These are phyloP conservation scores for Kodamaea ohmeri DNA, from an alignment of 1,139 yeast genomes.

Conservation along the genomic window DNA sequence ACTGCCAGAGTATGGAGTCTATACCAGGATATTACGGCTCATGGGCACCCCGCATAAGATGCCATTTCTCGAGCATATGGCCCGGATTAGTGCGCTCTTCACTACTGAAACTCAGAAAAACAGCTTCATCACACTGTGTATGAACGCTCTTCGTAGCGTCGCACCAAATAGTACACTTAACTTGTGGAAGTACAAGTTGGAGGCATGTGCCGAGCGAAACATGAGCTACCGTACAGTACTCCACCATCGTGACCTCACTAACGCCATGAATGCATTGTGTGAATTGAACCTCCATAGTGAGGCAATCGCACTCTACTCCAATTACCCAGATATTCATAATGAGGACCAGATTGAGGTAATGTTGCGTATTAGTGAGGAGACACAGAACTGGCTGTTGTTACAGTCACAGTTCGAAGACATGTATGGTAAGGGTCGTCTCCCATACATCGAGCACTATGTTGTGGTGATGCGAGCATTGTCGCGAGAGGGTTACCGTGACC, in stretches of 20 bases:
- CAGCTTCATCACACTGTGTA: conserved; percentile 26
- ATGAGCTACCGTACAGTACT: conserved; percentile 4
- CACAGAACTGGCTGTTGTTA: conserved; percentile 57
- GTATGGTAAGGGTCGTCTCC: conserved; percentile 55
- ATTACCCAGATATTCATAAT: conserved; percentile 26
- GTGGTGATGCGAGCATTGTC: conserved; percentile 66
- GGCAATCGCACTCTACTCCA: conserved; percentile 27
- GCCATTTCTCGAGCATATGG: conserved; percentile 14
- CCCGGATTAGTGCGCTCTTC: conserved; percentile 8
- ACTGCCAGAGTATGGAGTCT: conserved; percentile 17
- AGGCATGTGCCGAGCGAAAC: conserved; percentile 9
- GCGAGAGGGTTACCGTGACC: conserved; percentile 50
- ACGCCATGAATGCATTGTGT: conserved; percentile 31
- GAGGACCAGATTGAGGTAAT: conserved; percentile 45
- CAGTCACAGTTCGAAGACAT: conserved; percentile 62
- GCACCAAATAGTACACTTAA: conserved; percentile 23
- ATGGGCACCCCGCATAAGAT: conserved; percentile 16
- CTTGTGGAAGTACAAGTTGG: conserved; percentile 28
- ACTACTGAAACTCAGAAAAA: conserved; percentile 12
- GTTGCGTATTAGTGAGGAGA: conserved; percentile 48
- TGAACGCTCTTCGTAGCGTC: conserved; percentile 17
- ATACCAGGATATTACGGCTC: conserved; percentile 20
- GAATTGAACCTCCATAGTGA: conserved; percentile 22
- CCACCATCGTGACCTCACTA: conserved; percentile 22
- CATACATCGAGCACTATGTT: conserved; percentile 58